Evolutionary conservation across 192 early-diverging fungal species (phyloP).

Genomic region (Chytriomyces confervae): DNA sequence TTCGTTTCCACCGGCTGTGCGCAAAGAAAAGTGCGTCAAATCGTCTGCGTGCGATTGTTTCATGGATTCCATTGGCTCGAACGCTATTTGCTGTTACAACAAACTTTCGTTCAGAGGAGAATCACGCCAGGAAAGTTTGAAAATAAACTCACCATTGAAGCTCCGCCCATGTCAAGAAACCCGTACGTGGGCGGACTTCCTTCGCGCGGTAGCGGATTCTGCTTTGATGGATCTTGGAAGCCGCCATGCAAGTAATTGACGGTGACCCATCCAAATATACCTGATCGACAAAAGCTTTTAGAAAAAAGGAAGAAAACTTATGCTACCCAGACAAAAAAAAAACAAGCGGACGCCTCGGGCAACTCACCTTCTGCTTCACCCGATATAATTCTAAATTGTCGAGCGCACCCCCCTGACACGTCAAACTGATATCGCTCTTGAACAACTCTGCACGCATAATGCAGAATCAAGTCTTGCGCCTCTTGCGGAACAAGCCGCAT

Average conservation of each 20-base stretch:
- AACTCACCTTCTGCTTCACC: constrained; percentile 84
- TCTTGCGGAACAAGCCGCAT: constrained; percentile 69
- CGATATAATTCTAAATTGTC: constrained; percentile 86
- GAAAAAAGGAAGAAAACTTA: too few relatives aligned
- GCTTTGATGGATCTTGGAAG: constrained; percentile 45
- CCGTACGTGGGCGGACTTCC: constrained; percentile 63
- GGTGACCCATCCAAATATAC: constrained; percentile 91
- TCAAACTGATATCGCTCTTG: constrained; percentile 65
- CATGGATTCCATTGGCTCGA: constrained; percentile 76
- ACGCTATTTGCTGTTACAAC: constrained; percentile 83
- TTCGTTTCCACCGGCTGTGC: constrained; percentile 69
- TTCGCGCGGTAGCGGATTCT: not conserved
- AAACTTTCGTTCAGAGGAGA: not conserved
- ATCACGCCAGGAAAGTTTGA: not conserved
- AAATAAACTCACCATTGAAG: constrained; percentile 30
- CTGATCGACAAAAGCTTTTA: too few relatives aligned
- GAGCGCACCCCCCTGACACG: constrained; percentile 63
- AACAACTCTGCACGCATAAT: constrained; percentile 71
- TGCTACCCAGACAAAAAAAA: too few relatives aligned
- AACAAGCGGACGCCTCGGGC: too few relatives aligned
- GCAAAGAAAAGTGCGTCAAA: constrained; percentile 70
- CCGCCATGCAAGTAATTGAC: constrained; percentile 91
- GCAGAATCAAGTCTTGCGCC: constrained; percentile 63
- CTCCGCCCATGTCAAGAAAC: constrained; percentile 93
- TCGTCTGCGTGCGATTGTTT: constrained; percentile 70